Base-by-base conservation (phyloP, 1,284 basidiomycete genomes). In the Sanguinoderma infundibulare region DNA sequence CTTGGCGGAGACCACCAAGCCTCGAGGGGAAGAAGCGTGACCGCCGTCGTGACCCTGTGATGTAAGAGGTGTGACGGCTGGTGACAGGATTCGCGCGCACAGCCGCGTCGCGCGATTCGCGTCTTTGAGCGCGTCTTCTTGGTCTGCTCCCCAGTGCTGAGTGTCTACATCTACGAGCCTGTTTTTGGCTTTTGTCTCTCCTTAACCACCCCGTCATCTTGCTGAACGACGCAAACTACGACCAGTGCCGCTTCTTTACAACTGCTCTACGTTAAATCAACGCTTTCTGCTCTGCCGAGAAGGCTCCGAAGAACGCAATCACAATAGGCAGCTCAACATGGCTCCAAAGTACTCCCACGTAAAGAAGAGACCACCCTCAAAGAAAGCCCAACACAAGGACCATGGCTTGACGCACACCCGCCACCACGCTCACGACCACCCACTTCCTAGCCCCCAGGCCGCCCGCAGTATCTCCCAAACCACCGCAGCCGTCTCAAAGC, bases 281-380 rank as follows among this genome's bases (percentile, higher is more conserved):
- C n/a, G n/a, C n/a, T n/a, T n/a, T n/a, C n/a, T n/a, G n/a, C n/a
- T n/a, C n/a, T n/a, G n/a, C n/a, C n/a, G n/a, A n/a, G n/a, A n/a
- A n/a, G n/a, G 22, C 9, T 44, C 42, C n/a, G 20, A 7, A 44
- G 7, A 44, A 12, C 12, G 15, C 42, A 8, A 8, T 17, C 42
- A 17, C 22, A n/a, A 17, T 22, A 14, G 47, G 6, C 15, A 9
- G 7, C 15, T 30, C 55, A 28, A 39, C n/a, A 89, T 89, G 87
- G 85, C 87, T 15, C 81, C 86, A 34, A 89, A 89, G 68, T 87
- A 89, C 74, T 87, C 87, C 20, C 87, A 89, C 73, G 83, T 86
- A n/a, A 88, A 87, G 79, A 88, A 87, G 70, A 75, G 84, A 42
- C 75, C 82, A 8, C 76, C 72, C 6, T 68, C 78, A 6, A 76